Conservation (phyloP, 78 protist species). For the Planoprotostelium fungivorum region DNA sequence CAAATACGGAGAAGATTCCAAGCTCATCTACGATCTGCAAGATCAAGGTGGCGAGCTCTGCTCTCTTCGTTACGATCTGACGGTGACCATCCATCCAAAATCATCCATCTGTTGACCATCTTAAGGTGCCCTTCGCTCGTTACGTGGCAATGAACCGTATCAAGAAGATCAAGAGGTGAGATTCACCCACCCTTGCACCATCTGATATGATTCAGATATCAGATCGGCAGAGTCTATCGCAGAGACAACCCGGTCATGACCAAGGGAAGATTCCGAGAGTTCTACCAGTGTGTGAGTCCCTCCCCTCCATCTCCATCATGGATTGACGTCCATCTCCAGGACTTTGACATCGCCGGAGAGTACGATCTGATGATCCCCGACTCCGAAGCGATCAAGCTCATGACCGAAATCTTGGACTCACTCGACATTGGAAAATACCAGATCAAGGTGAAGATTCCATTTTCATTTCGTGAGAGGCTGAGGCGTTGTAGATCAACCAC, state of each 20-base stretch:
- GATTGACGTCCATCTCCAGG: slow-evolving; percentile 16
- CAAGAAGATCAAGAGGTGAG: slow-evolving; percentile 57
- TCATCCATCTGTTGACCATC: background rate
- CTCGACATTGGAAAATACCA: slow-evolving; percentile 66
- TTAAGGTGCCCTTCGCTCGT: slow-evolving; percentile 86
- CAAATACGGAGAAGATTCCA: slow-evolving; percentile 95
- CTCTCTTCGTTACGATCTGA: slow-evolving; percentile 90
- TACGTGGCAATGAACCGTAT: slow-evolving; percentile 81
- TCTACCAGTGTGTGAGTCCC: slow-evolving; percentile 82
- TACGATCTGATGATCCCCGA: slow-evolving; percentile 92
- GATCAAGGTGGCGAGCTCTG: slow-evolving; percentile 92
- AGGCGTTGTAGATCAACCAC: slow-evolving; percentile 59
- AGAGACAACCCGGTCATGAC: slow-evolving; percentile 87
- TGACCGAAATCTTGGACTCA: slow-evolving; percentile 68
- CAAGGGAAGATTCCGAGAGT: slow-evolving; percentile 91
- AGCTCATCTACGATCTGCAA: slow-evolving; percentile 88
- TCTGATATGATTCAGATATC: slow-evolving; percentile 60
- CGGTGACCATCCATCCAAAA: slow-evolving; percentile 45
- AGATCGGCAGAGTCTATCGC: slow-evolving; percentile 92
- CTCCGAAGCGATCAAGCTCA: slow-evolving; percentile 76
- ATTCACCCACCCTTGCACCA: background rate
- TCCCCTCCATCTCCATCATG: background rate
- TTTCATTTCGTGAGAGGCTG: too few species aligned
- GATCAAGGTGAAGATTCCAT: slow-evolving; percentile 75
- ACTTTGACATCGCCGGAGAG: slow-evolving; percentile 91